Evolutionary conservation across 345 rosid genomes (phyloP).

Genomic region (Excoecaria agallocha): DNA sequence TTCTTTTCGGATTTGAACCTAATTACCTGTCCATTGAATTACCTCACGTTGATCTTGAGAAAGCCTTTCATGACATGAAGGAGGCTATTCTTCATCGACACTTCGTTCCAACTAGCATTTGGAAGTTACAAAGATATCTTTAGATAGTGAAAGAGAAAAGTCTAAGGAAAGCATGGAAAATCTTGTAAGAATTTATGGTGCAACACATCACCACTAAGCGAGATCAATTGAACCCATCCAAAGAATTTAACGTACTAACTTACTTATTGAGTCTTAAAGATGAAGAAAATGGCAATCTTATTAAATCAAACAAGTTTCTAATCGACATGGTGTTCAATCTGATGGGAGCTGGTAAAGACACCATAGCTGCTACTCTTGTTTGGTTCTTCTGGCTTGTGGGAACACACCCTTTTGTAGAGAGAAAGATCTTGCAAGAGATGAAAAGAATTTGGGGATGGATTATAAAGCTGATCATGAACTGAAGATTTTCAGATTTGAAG

Average conservation of each 20-base stretch:
- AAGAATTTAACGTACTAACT: slow-evolving; percentile 15
- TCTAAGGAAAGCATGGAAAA: slow-evolving; percentile 1
- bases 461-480: background rate
- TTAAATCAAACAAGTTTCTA: slow-evolving; percentile 15
- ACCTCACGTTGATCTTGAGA: background rate
- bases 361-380: slow-evolving; percentile 24
- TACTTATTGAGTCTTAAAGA: slow-evolving; percentile 10
- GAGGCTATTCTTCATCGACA: slow-evolving; percentile 12
- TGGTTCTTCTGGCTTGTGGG: slow-evolving; percentile 43
- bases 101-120: slow-evolving; percentile 12
- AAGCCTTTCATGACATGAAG: slow-evolving; percentile 17
- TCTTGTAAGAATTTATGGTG: background rate
- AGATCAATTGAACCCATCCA: background rate
- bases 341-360: slow-evolving; percentile 35
- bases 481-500: background rate
- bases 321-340: slow-evolving; percentile 28
- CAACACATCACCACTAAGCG: slow-evolving; percentile 15
- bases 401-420: slow-evolving; percentile 27
- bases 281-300: background rate
- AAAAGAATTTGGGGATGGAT: background rate
- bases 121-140: slow-evolving; percentile 25
- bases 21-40: slow-evolving; percentile 9
- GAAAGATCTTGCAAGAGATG: slow-evolving; percentile 28
- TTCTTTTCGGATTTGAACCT: slow-evolving; percentile 26
- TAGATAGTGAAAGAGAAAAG: slow-evolving; percentile 22